Evolutionary conservation across 305 asterid genomes (phyloP).

Genomic region (Solanum chacoense): DNA sequence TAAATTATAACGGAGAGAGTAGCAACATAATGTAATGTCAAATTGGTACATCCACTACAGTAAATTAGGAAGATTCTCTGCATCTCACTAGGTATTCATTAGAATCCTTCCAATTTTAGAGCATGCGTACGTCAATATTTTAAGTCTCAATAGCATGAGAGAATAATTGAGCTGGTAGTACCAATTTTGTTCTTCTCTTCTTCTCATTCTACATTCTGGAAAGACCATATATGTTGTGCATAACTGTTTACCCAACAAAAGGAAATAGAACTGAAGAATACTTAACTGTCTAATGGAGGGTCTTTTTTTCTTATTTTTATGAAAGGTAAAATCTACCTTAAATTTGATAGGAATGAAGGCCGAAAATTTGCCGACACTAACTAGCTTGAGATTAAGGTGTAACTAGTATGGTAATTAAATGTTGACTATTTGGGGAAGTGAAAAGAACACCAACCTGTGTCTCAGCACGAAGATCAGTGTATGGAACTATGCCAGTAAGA

Average conservation of each 20-base stretch:
- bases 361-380: not conserved
- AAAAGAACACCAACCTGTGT: slow-evolving; percentile 48
- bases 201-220: not conserved
- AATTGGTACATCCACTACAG: not conserved
- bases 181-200: not conserved
- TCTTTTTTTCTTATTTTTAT: not conserved
- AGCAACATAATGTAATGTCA: not conserved
- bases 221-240: not conserved
- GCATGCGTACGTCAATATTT: not conserved
- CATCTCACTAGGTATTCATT: not conserved
- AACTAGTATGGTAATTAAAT: not conserved
- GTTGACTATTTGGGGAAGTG: not conserved
- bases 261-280: not conserved
- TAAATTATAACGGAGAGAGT: not conserved
- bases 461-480: slow-evolving; percentile 95
- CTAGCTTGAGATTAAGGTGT: not conserved
- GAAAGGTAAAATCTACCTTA: not conserved
- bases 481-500: slow-evolving; percentile 90
- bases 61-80: not conserved
- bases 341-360: not conserved
- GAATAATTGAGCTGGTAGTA: not conserved
- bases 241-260: not conserved
- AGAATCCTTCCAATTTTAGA: not conserved
- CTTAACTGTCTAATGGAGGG: not conserved
- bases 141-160: not conserved